Evolutionary conservation across 129 eudicot genomes (phyloP).

Genomic region (Pulicaria dysenterica): DNA sequence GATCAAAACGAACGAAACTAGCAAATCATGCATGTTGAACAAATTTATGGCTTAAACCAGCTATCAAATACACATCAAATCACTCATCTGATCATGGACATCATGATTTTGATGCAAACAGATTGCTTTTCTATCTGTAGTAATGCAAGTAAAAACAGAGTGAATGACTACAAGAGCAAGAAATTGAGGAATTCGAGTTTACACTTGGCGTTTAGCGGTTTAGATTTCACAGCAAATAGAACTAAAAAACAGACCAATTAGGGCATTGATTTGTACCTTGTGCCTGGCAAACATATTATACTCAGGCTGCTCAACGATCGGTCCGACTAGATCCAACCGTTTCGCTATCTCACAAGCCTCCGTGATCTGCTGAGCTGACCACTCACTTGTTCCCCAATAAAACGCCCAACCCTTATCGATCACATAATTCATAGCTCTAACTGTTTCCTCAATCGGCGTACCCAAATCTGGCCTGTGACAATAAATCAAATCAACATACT

Average conservation of each 20-base stretch:
- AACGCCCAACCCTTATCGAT: constrained; percentile 91
- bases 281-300: constrained; percentile 81
- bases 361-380: constrained; percentile 97
- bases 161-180: background rate
- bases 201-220: background rate
- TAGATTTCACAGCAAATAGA: background rate
- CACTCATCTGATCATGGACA: no score
- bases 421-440: constrained; percentile 94
- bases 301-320: constrained; percentile 94
- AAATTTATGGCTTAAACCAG: no score
- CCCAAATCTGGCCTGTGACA: constrained; percentile 74
- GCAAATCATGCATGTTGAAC: no score
- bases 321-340: constrained; percentile 78
- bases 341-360: constrained; percentile 89
- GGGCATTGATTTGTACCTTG: constrained; percentile 48
- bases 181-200: background rate
- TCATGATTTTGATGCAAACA: no score
- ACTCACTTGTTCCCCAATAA: constrained; percentile 98
- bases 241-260: background rate
- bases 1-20: no score
- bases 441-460: constrained; percentile 95
- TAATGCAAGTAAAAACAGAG: background rate
- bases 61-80: no score
- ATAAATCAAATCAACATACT: constrained; percentile 77
- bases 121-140: no score